Base-by-base conservation (phyloP, 73 alveolate genomes). In the Tetrahymena malaccensis region DNA sequence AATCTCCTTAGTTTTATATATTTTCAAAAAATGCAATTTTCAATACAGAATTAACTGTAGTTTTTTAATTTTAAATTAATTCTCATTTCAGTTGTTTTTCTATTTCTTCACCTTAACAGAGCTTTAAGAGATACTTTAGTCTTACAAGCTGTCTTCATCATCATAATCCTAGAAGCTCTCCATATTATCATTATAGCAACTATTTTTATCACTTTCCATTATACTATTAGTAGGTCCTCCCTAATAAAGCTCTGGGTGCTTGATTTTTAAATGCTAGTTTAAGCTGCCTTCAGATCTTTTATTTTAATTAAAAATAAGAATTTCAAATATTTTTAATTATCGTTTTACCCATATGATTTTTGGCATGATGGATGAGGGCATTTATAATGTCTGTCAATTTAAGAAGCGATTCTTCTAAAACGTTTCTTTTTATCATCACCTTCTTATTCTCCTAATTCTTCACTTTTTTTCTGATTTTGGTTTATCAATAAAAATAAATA, bases 301-400 rank as follows among this genome's bases (percentile, higher is more conserved):
- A 0, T 70, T 19, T 27, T 50, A 3, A 50, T 11, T 19, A 19
- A 11, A 50, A 50, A 50, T 50, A 50, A 50, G 27, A 1, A 50
- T 50, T 50, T 50, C 10, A 50, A 50, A 50, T 19, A 19, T 19
- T 19, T 19, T 19, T 5, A 10, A 50, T 50, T 50, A 21, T 19
- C 7, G 9, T 0, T 13, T n/a, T 96, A 96, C 95, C 97, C 98
- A 83, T 96, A 96, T 10, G 96, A 70, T 85, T 96, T 96, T 58
- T 96, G 96, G 57, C 98, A 96, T 43, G 93, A 94, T 19, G 95
- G 93, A 58, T 85, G 85, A 31, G 98, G 98, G 56, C 98, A 96
- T 56, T 94, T 83, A 55, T 96, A 96, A 44, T 96, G 97, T 17
- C 98, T 50, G 15, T 96, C 98, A 43, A 96, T 96, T 58, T 96